These are phyloP conservation scores for Psilocybe cubensis DNA, from an alignment of 768 basidiomycete species.

Conservation along the genomic window DNA sequence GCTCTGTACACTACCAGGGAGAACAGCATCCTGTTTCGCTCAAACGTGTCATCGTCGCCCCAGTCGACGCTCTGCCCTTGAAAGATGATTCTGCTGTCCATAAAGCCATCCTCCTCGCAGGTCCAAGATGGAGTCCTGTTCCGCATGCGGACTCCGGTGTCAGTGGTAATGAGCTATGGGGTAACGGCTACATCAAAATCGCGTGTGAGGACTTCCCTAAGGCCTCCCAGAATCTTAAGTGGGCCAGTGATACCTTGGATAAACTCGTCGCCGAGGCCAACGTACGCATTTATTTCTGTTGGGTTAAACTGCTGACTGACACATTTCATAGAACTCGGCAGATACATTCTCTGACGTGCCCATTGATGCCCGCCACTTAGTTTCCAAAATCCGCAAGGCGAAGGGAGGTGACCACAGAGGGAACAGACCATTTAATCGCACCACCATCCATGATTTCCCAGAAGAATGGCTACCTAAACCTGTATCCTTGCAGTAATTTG, in stretches of 20 bases:
- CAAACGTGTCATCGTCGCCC: slow-evolving; percentile 76
- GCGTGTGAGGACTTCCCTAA: slow-evolving; percentile 86
- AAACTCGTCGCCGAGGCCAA: slow-evolving; percentile 80
- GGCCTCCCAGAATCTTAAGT: slow-evolving; percentile 89
- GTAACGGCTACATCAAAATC: slow-evolving; percentile 88
- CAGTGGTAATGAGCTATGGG: slow-evolving; percentile 46
- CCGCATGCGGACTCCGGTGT: slow-evolving; percentile 75
- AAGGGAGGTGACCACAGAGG: slow-evolving; percentile 73
- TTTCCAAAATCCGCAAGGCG: slow-evolving; percentile 71
- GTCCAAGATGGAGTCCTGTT: slow-evolving; percentile 80
- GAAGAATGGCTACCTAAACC: slow-evolving; percentile 73
- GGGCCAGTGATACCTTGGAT: slow-evolving; percentile 88
- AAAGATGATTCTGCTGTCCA: slow-evolving; percentile 66
- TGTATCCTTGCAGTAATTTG: slow-evolving; percentile 15
- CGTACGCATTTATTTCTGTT: slow-evolving; percentile 51
- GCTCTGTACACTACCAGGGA: slow-evolving; percentile 77
- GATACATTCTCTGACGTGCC: slow-evolving; percentile 68
- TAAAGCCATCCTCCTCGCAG: slow-evolving; percentile 88
- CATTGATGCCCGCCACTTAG: slow-evolving; percentile 80
- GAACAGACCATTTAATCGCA: slow-evolving; percentile 53
- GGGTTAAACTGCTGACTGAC: slow-evolving; percentile 11
- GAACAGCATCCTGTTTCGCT: slow-evolving; percentile 72
- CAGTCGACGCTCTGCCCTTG: slow-evolving; percentile 76
- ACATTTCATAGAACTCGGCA: slow-evolving; percentile 35
- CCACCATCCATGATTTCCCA: slow-evolving; percentile 82